A percentile compares a stretch with the other conserved stretches of the same genome.
phyloP scores from a whole-genome alignment of 2,329 filamentous ascomycete genomes.

The Fonsecaea pedrosoi region DNA sequence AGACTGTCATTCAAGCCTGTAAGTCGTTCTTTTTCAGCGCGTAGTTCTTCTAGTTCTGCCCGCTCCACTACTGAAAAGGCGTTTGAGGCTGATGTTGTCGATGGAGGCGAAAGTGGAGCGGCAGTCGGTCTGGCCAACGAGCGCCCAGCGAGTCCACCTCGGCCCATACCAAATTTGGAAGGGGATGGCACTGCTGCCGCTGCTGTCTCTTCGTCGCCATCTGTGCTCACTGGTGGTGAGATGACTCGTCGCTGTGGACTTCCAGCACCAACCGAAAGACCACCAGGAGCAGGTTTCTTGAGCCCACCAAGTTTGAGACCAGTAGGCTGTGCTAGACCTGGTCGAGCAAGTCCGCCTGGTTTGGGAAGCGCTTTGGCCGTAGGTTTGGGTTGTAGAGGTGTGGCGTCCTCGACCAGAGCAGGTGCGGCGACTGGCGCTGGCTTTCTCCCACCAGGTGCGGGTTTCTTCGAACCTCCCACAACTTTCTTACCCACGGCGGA shows the following conservation, averaged over 20 bases:
- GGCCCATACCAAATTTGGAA: constrained; percentile 70
- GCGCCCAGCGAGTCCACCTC: constrained; percentile 80
- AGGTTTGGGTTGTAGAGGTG: constrained; percentile 56
- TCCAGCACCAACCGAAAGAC: constrained; percentile 39
- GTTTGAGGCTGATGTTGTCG: constrained; percentile 63
- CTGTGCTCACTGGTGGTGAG: constrained; percentile 51
- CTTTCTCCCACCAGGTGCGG: constrained; percentile 54
- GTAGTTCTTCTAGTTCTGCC: constrained; percentile 89
- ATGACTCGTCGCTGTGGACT: constrained; percentile 53
- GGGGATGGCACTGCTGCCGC: constrained; percentile 47
- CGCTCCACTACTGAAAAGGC: constrained; percentile 80
- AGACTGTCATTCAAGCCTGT: constrained; percentile 78
- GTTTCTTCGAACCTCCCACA: constrained; percentile 59
- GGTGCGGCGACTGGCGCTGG: constrained; percentile 56
- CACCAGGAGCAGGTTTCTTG: constrained; percentile 48
- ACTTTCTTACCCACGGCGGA: constrained; percentile 61
- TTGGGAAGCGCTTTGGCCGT: constrained; percentile 52
- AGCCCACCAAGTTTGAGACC: constrained; percentile 52
- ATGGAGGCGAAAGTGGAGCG: constrained; percentile 59
- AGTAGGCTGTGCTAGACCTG: constrained; percentile 50
- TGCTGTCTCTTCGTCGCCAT: constrained; percentile 52
- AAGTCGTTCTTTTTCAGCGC: constrained; percentile 80
- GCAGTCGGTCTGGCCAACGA: constrained; percentile 78
- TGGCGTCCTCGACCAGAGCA: constrained; percentile 62
- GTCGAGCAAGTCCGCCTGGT: constrained; percentile 51